These are phyloP conservation scores for Pseudozyma sp. DNA, from an alignment of 1,284 basidiomycete genomes.

Conservation along the genomic window DNA sequence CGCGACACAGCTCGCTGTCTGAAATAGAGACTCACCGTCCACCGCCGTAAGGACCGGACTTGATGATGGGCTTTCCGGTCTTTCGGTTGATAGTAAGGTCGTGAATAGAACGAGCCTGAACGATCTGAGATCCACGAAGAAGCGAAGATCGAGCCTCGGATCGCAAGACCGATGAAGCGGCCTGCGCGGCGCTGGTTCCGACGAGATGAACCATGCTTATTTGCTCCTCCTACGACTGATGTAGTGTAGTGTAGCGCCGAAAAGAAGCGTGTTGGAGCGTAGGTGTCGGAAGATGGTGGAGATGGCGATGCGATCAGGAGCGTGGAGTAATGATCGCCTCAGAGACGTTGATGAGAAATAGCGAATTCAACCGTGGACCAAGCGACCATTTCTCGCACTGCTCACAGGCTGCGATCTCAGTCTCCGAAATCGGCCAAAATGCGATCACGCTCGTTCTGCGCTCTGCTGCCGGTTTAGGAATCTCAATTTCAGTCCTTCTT, in stretches of 20 bases:
- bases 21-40: conserved; percentile 55
- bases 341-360: conserved; percentile 30
- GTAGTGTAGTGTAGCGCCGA: neutral
- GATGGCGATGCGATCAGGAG: conserved; percentile 15
- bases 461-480: conserved; percentile 14
- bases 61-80: conserved; percentile 65
- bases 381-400: conserved; percentile 5
- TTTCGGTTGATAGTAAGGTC: conserved; percentile 66
- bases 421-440: conserved; percentile 6
- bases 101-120: conserved; percentile 55
- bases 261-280: neutral
- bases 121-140: conserved; percentile 39
- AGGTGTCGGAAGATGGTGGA: conserved; percentile 1
- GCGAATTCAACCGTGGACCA: conserved; percentile 16
- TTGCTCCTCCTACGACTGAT: conserved; percentile 8
- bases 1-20: neutral
- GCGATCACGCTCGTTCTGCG: conserved; percentile 33
- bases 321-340: conserved; percentile 6
- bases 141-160: conserved; percentile 42
- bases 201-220: conserved; percentile 47
- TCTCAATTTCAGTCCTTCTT: conserved; percentile 1
- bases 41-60: conserved; percentile 64
- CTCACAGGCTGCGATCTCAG: conserved; percentile 1
- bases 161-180: conserved; percentile 37
- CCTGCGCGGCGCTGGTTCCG: conserved; percentile 40